Base-by-base conservation (phyloP, 768 basidiomycete species). In the Austroboletus eburneus region DNA sequence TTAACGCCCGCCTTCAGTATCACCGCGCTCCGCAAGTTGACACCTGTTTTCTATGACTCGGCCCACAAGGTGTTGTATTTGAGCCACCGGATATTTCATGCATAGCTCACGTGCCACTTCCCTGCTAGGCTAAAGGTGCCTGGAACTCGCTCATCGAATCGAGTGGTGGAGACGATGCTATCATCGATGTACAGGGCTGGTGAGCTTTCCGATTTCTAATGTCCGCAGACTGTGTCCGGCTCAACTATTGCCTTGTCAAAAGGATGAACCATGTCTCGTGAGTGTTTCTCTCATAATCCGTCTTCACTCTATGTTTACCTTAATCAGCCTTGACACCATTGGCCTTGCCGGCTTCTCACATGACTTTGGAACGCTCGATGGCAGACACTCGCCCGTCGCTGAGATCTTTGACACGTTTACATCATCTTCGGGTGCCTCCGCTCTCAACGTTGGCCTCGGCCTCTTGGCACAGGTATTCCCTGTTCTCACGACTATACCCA, bases 271-370 rank as follows among this genome's bases (percentile, higher is more conserved):
- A 60, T 27, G 45, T 69, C 6, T 68, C 68, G 67, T 68, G 45
- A 14, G 65, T 2, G 13, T 34, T 14, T 25, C 16, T 22, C 20
- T 16, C 10, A 1, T 7, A 5, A n/a, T 14, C 32, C 12, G 5
- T 35, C 23, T 1, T 23, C 5, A 10, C 18, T 39, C 24, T 25
- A 5, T 4, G 21, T 18, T 12, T 2, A 39, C 3, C 0, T 3
- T 29, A 9, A 16, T 6, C 22, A 80, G 79, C 8, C 64, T 83
- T 8, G 81, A 83, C 53, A 71, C 72, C 3, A 70, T 83, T 35
- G 80, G 80, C 17, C 76, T 81, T 30, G 79, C 79, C 9, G 80
- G 79, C 2, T 83, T 83, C 51, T 75, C 76, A 0, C 75, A 83
- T 51, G 72, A 81, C 54, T 83, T 83, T 54, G 72, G 72, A 22